Evolutionary conservation across 805 yeast genomes (phyloP).

Genomic region (Dipodascopsis uninucleata): DNA sequence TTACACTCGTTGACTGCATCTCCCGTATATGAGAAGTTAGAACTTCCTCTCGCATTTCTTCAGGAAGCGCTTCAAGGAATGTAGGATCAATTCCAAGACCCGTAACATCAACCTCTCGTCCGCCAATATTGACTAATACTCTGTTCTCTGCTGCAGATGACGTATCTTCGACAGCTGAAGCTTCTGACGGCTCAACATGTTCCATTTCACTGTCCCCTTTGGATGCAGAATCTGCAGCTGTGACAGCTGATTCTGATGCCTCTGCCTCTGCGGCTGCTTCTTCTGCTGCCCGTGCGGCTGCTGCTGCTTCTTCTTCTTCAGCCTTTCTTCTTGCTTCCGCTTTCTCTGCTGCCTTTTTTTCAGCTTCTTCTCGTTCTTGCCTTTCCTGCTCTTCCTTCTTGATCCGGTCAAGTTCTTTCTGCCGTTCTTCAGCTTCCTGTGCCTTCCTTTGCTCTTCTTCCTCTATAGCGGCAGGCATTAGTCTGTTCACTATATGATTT

Average conservation of each 20-base stretch:
- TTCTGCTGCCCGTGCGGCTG: constrained; percentile 1
- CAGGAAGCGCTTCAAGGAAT: constrained; percentile 84
- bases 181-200: constrained; percentile 18
- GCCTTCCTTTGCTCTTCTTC: constrained; percentile 20
- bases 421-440: constrained; percentile 21
- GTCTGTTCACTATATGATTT: constrained; percentile 29
- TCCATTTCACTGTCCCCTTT: constrained; percentile 15
- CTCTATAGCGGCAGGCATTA: constrained; percentile 27
- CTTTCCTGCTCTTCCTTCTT: constrained; percentile 36
- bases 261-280: constrained; percentile 13
- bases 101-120: constrained; percentile 73
- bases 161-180: constrained; percentile 25
- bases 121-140: constrained; percentile 68
- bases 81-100: constrained; percentile 92
- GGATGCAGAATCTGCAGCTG: constrained; percentile 19
- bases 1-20: constrained; percentile 45
- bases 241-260: constrained; percentile 30
- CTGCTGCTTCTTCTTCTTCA: constrained; percentile 30
- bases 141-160: constrained; percentile 43
- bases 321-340: constrained; percentile 31
- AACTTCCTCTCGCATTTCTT: constrained; percentile 89
- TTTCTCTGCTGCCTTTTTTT: constrained; percentile 34
- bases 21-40: constrained; percentile 79
- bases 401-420: constrained; percentile 32
- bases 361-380: constrained; percentile 37